Percentiles rank a stretch among this genome's conserved stretches.
These are phyloP conservation scores for Colletotrichum coccodes DNA, from an alignment of 2,329 filamentous ascomycete genomes.

Conservation along the genomic window DNA sequence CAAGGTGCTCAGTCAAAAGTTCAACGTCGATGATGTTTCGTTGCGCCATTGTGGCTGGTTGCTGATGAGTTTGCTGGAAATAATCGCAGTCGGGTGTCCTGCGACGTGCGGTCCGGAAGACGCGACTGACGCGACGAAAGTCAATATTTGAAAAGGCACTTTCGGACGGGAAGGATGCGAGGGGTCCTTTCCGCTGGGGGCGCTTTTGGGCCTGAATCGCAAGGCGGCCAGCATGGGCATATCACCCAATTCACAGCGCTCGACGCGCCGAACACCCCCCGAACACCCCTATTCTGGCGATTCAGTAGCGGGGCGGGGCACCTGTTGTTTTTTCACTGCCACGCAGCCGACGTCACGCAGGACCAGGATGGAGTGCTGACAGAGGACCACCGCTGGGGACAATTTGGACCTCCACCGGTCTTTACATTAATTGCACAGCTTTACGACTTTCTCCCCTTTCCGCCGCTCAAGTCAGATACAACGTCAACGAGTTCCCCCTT, in stretches of 20 bases:
- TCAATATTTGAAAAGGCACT: constrained; percentile 26
- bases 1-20: constrained; percentile 94
- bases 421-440: constrained; percentile 23
- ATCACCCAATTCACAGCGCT: constrained; percentile 5
- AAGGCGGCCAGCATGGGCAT: constrained; percentile 11
- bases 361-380: constrained; percentile 28
- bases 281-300: constrained; percentile 7
- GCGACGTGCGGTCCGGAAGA: constrained; percentile 8
- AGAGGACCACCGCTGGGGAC: constrained; percentile 26
- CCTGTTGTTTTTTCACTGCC: constrained; percentile 12
- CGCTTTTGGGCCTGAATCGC: constrained; percentile 22
- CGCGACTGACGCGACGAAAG: constrained; percentile 33
- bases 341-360: constrained; percentile 28
- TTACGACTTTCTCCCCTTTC: constrained; percentile 11
- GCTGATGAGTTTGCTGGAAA: not conserved
- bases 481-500: not conserved
- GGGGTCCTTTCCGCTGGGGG: not conserved
- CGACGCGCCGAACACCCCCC: not conserved
- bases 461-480: not conserved
- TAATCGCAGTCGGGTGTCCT: not conserved
- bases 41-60: constrained; percentile 26
- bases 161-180: constrained; percentile 3
- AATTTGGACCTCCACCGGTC: constrained; percentile 18
- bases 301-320: constrained; percentile 9
- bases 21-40: constrained; percentile 63